Conservation (phyloP, 805 yeast genomes). For the Scheffersomyces ergatensis region DNA sequence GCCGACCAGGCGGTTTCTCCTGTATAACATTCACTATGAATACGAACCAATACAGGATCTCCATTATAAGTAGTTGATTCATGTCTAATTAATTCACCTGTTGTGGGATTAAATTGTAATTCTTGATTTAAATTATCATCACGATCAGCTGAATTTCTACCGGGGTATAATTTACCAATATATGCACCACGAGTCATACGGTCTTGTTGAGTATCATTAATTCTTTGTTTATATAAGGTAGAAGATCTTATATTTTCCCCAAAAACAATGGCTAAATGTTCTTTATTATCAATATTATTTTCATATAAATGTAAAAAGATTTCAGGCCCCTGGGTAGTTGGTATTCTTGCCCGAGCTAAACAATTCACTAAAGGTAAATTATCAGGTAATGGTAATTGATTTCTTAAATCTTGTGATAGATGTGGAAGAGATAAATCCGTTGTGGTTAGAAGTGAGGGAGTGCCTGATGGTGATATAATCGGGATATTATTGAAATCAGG, state of each 20-base stretch:
- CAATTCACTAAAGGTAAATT: conserved; percentile 76
- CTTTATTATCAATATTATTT: conserved; percentile 84
- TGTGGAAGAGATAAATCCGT: conserved; percentile 11
- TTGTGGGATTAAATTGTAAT: conserved; percentile 30
- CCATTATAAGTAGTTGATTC: conserved; percentile 21
- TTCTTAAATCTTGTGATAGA: conserved; percentile 23
- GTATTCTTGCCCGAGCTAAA: conserved; percentile 92
- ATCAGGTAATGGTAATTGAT: conserved; percentile 44
- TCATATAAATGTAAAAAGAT: conserved; percentile 87
- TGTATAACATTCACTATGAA: conserved; percentile 97
- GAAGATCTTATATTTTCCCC: conserved; percentile 87
- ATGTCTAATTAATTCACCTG: conserved; percentile 27
- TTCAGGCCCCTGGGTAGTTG: conserved; percentile 93
- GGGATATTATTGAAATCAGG: conserved; percentile 17
- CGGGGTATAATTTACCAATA: conserved; percentile 85
- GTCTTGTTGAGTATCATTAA: conserved; percentile 81
- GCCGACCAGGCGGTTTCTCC: conserved; percentile 99
- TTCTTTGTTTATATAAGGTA: conserved; percentile 59
- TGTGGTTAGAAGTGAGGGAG: conserved; percentile 12
- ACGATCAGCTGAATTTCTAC: conserved; percentile 66
- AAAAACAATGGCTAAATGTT: conserved; percentile 95
- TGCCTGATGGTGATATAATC: conserved; percentile 19
- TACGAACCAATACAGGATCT: conserved; percentile 69
- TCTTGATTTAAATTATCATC: conserved; percentile 36
- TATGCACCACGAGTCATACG: conserved; percentile 99